phyloP scores from a whole-genome alignment of 1,284 basidiomycete genomes.

The Cutaneotrichosporon sp. region DNA sequence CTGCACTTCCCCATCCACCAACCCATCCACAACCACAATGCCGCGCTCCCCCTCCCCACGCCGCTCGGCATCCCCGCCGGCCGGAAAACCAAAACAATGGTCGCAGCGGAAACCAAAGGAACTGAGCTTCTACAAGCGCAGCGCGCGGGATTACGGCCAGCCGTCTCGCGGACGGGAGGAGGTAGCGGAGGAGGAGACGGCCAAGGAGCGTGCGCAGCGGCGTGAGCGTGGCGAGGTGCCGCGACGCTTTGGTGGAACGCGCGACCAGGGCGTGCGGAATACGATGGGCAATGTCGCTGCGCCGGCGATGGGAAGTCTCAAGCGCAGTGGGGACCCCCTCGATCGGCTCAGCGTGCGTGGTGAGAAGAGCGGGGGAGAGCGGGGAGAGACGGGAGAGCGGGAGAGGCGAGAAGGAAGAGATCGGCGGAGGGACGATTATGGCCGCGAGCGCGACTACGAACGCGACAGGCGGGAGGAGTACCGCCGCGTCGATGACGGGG shows the following conservation, averaged over 20 bases:
- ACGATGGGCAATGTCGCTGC: conserved; percentile 35
- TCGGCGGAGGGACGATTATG: conserved; percentile 1
- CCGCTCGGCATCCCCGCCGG: conserved; percentile 11
- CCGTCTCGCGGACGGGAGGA: background rate
- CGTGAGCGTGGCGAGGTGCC: conserved; percentile 41
- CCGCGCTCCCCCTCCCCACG: conserved; percentile 33
- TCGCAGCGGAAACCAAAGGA: conserved; percentile 34
- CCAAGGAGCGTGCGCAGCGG: conserved; percentile 36
- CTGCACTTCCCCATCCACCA: background rate
- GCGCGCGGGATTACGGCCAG: conserved; percentile 12
- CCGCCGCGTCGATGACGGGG: background rate
- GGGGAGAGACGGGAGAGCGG: conserved; percentile 1
- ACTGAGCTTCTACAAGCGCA: conserved; percentile 50
- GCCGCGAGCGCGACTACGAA: conserved; percentile 15
- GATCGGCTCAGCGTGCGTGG: conserved; percentile 32
- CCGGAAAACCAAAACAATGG: conserved; percentile 14
- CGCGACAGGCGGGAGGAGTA: background rate
- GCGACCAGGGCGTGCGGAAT: conserved; percentile 44
- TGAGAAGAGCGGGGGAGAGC: conserved; percentile 14
- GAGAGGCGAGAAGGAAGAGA: conserved; percentile 16
- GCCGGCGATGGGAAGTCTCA: conserved; percentile 31
- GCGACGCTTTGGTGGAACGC: conserved; percentile 38
- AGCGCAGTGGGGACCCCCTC: conserved; percentile 33
- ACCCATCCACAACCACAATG: conserved; percentile 10
- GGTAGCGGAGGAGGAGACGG: conserved; percentile 22